phyloP scores from a whole-genome alignment of 2,329 filamentous ascomycete species.

The Beauveria australis region DNA sequence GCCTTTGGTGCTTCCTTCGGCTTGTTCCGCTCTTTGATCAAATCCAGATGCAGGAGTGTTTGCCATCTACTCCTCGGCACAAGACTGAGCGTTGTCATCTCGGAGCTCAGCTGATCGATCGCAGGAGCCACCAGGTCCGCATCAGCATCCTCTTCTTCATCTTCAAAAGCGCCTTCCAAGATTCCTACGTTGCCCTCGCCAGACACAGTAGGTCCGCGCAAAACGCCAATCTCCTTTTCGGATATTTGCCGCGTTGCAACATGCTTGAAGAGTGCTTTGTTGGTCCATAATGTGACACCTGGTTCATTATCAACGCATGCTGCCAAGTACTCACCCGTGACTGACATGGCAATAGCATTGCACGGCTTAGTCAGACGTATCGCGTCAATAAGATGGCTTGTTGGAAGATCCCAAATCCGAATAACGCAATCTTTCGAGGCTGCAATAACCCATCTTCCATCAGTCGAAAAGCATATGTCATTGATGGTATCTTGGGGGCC shows the following conservation, averaged over 20 bases:
- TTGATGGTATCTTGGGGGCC: constrained; percentile 66
- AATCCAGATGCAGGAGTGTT: constrained; percentile 82
- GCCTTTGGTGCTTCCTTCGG: constrained; percentile 85
- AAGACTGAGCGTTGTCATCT: constrained; percentile 81
- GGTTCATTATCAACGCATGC: constrained; percentile 74
- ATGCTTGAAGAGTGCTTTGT: constrained; percentile 83
- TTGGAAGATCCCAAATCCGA: constrained; percentile 90
- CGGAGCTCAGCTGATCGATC: constrained; percentile 69
- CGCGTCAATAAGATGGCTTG: constrained; percentile 88
- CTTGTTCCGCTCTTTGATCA: constrained; percentile 90
- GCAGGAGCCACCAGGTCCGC: constrained; percentile 46
- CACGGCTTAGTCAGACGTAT: constrained; percentile 74
- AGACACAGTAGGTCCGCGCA: constrained; percentile 65
- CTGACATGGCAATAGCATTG: constrained; percentile 78
- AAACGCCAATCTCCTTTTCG: constrained; percentile 60
- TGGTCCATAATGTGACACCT: constrained; percentile 94
- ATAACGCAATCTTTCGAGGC: constrained; percentile 73
- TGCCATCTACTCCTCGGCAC: constrained; percentile 92
- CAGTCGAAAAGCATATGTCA: constrained; percentile 82
- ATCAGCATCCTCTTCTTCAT: constrained; percentile 42
- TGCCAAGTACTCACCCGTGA: constrained; percentile 88
- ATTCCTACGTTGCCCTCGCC: constrained; percentile 72
- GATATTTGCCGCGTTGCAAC: constrained; percentile 79
- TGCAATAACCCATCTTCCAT: constrained; percentile 88
- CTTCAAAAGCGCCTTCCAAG: constrained; percentile 67